phyloP scores from a whole-genome alignment of 2,329 filamentous ascomycete genomes.

The Capronia americana region DNA sequence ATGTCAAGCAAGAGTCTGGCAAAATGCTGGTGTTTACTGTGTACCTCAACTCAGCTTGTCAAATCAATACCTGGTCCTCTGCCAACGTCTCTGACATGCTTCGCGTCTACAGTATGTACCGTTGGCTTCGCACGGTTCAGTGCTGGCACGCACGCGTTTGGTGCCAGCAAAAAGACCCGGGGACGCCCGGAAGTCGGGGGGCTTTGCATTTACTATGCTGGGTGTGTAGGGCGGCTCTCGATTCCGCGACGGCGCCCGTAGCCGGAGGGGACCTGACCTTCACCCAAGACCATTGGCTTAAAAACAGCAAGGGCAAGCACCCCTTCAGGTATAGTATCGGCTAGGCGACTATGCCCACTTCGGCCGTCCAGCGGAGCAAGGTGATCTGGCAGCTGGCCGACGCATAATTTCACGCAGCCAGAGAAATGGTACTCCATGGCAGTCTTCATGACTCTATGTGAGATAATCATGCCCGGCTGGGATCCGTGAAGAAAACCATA shows the following conservation, averaged over 20 bases:
- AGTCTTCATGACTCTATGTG: not conserved
- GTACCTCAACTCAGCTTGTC: no score
- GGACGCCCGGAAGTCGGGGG: not conserved
- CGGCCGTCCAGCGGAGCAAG: not conserved
- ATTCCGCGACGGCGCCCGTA: not conserved
- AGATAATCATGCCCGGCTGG: not conserved
- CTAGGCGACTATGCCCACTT: slow-evolving; percentile 6
- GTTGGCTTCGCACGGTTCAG: not conserved
- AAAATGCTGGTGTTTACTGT: no score
- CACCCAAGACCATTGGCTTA: not conserved
- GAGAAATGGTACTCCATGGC: not conserved
- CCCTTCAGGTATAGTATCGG: not conserved
- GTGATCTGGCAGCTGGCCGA: not conserved
- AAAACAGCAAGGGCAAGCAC: slow-evolving; percentile 1
- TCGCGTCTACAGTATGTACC: not conserved
- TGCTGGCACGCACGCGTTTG: no score
- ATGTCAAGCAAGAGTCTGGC: not conserved
- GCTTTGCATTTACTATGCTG: not conserved
- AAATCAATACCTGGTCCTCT: not conserved
- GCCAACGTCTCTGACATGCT: not conserved
- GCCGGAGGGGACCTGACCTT: not conserved
- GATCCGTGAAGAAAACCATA: not conserved
- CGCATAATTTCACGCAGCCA: not conserved
- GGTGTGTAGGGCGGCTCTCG: not conserved
- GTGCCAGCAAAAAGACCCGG: not conserved